These are phyloP conservation scores for Edaphochlamys debaryana DNA, from an alignment of 139 green algal genomes.

Conservation along the genomic window DNA sequence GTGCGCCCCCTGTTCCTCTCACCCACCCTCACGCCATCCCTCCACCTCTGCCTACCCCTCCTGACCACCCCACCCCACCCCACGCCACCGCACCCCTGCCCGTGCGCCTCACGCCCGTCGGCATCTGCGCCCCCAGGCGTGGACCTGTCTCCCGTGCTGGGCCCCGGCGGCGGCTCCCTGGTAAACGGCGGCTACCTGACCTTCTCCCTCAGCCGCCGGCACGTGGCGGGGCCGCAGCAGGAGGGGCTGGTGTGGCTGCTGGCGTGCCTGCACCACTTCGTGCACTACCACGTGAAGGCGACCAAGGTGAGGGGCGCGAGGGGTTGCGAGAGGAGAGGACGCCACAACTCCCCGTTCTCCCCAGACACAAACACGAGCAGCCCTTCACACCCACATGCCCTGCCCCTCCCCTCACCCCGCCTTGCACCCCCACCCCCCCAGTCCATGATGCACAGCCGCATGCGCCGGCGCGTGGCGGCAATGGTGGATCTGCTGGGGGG, in stretches of 20 bases:
- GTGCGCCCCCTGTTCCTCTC: too few relatives aligned
- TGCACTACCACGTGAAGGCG: slow-evolving; percentile 38
- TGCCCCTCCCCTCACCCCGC: background rate
- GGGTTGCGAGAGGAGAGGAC: background rate
- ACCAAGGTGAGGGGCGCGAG: background rate
- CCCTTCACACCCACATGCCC: background rate
- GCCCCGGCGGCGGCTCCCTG: background rate
- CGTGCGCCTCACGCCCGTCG: background rate
- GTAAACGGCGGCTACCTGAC: slow-evolving; percentile 24
- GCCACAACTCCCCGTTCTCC: background rate
- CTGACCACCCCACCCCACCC: too few relatives aligned
- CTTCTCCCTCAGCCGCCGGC: slow-evolving; percentile 1
- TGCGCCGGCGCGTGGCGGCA: slow-evolving; percentile 19
- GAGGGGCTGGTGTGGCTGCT: slow-evolving; percentile 40
- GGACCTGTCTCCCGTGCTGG: background rate
- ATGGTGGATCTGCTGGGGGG: slow-evolving; percentile 23
- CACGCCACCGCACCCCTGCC: too few relatives aligned
- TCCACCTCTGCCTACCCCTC: too few relatives aligned
- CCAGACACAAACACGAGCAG: background rate
- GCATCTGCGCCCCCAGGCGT: background rate
- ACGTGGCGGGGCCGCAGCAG: slow-evolving; percentile 36
- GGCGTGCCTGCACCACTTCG: slow-evolving; percentile 28
- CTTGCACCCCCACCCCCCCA: background rate
- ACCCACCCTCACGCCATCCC: too few relatives aligned
- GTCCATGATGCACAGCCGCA: slow-evolving; percentile 38